Evolutionary conservation across 192 early-diverging fungal species (phyloP).

Genomic region (Gigaspora rosea): DNA sequence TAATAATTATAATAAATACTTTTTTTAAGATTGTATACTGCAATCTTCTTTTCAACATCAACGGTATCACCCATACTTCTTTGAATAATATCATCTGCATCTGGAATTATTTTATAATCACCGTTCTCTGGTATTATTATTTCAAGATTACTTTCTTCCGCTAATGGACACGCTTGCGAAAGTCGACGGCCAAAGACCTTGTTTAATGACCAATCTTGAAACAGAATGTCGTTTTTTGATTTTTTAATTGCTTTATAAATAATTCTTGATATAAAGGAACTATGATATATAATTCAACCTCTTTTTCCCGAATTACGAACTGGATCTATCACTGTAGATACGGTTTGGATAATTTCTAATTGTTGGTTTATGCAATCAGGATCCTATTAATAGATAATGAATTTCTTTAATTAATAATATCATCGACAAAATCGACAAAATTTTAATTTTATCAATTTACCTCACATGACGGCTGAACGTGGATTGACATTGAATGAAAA

Average conservation of each 20-base stretch:
- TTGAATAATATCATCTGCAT: conserved; percentile 12
- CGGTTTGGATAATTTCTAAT: conserved; percentile 70
- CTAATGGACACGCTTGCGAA: conserved; percentile 52
- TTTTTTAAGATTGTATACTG: conserved; percentile 50
- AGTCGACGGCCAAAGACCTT: conserved; percentile 51
- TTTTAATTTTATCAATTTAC: conserved; percentile 22
- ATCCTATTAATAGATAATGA: conserved; percentile 38
- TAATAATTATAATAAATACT: conserved; percentile 9
- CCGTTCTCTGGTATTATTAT: conserved; percentile 43
- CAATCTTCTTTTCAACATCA: conserved; percentile 27
- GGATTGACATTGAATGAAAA: conserved; percentile 88
- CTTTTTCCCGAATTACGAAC: conserved; percentile 50
- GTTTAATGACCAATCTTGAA: conserved; percentile 53
- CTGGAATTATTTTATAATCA: conserved; percentile 36
- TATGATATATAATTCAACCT: conserved; percentile 30
- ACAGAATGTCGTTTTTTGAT: not conserved
- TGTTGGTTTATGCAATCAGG: conserved; percentile 46
- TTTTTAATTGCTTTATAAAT: not conserved
- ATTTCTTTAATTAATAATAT: not conserved
- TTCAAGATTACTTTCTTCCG: conserved; percentile 44
- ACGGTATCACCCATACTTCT: not conserved
- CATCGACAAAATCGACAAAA: not conserved
- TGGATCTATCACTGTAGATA: conserved; percentile 83
- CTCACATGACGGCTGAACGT: conserved; percentile 58
- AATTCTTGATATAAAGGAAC: not conserved